Evolutionary conservation across 306 rosid species (phyloP).

Genomic region (Prosopis cineraria): DNA sequence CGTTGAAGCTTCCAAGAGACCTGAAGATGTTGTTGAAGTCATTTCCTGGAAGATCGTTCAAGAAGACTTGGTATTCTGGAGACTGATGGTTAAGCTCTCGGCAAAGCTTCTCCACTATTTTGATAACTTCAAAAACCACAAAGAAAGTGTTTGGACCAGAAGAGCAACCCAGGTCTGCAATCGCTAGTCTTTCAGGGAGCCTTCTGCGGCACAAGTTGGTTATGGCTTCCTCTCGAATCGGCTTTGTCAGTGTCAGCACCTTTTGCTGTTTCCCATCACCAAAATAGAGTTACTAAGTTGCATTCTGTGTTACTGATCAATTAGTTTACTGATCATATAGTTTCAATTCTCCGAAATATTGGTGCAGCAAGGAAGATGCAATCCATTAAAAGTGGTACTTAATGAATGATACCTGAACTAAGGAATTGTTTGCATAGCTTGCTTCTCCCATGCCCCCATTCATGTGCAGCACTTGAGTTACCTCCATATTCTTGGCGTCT

Average conservation of each 20-base stretch:
- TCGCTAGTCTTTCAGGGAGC: slow-evolving; percentile 29
- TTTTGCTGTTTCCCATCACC: slow-evolving; percentile 36
- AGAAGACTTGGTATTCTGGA: slow-evolving; percentile 43
- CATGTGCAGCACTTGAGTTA: slow-evolving; percentile 33
- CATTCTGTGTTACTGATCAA: not conserved
- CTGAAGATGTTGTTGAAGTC: slow-evolving; percentile 53
- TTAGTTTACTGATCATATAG: too few relatives aligned
- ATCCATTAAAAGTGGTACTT: not conserved
- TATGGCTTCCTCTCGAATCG: slow-evolving; percentile 46
- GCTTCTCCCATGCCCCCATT: slow-evolving; percentile 42
- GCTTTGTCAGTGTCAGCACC: slow-evolving; percentile 44
- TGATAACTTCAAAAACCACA: slow-evolving; percentile 40
- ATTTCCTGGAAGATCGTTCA: slow-evolving; percentile 52
- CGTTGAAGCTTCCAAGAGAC: slow-evolving; percentile 39
- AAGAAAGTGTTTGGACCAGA: slow-evolving; percentile 57
- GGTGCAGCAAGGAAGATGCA: not conserved
- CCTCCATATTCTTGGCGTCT: slow-evolving; percentile 28
- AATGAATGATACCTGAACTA: slow-evolving; percentile 31
- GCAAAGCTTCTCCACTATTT: slow-evolving; percentile 38
- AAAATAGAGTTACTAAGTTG: not conserved
- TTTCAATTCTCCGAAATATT: not conserved
- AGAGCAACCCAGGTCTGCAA: slow-evolving; percentile 63
- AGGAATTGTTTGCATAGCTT: slow-evolving; percentile 39
- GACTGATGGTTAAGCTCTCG: slow-evolving; percentile 15
- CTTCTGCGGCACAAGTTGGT: slow-evolving; percentile 18